phyloP scores from a whole-genome alignment of 2,329 filamentous ascomycete genomes.

The Hypoxylon sp. region DNA sequence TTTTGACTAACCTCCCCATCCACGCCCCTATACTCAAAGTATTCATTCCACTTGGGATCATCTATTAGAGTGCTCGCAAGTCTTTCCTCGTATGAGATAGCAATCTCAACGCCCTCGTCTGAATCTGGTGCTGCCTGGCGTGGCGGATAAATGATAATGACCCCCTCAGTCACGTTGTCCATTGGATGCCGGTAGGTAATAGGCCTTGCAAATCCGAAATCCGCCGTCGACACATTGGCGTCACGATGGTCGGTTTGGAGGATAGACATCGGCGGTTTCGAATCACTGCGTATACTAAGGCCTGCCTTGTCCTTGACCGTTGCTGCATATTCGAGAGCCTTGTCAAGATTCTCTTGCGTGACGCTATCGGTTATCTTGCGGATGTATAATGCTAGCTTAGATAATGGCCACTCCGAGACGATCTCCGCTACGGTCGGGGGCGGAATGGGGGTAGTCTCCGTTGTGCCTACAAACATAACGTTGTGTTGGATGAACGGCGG shows the following conservation, averaged over 20 bases:
- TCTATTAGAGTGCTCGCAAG: too few relatives aligned
- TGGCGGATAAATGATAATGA: conserved; percentile 39
- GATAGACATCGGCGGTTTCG: conserved; percentile 51
- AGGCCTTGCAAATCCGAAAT: conserved; percentile 43
- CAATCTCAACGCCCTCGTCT: neutral
- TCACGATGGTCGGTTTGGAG: conserved; percentile 35
- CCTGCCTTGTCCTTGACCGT: conserved; percentile 55
- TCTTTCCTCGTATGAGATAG: too few relatives aligned
- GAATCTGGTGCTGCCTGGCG: conserved; percentile 4
- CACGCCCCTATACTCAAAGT: too few relatives aligned
- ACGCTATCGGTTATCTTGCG: conserved; percentile 56
- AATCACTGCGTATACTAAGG: conserved; percentile 54
- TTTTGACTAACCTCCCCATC: too few relatives aligned
- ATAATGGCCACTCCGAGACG: conserved; percentile 56
- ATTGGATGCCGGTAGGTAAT: conserved; percentile 27
- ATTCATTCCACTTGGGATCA: too few relatives aligned
- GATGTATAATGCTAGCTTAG: conserved; percentile 55
- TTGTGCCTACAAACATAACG: conserved; percentile 13
- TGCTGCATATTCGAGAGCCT: conserved; percentile 52
- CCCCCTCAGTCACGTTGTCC: conserved; percentile 21
- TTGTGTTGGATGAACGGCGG: conserved; percentile 52
- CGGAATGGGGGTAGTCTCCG: conserved; percentile 38
- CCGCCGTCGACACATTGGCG: conserved; percentile 19
- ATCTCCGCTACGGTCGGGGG: conserved; percentile 54
- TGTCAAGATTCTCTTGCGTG: conserved; percentile 53